Evolutionary conservation across 257 asterid genomes (phyloP).

Genomic region (Solanum etuberosum): DNA sequence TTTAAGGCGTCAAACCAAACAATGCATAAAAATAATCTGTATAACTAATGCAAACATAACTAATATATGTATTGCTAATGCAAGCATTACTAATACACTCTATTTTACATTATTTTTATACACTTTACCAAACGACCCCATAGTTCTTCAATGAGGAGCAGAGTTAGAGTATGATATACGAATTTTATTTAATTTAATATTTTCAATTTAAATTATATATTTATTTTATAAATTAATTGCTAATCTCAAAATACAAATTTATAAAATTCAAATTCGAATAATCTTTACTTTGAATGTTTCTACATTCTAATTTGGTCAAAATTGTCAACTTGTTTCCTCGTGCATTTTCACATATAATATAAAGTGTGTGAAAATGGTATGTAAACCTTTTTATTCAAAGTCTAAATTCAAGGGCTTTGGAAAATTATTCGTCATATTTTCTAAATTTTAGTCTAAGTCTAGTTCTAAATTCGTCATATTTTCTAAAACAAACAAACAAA

Average conservation of each 20-base stretch:
- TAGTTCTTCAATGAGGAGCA: too few species aligned
- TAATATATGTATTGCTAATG: too few species aligned
- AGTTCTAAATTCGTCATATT: neutral
- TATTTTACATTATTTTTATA: too few species aligned
- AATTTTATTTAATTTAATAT: neutral
- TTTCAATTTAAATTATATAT: neutral
- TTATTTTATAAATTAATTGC: neutral
- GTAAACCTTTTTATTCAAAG: neutral
- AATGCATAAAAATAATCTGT: too few species aligned
- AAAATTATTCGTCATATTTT: neutral
- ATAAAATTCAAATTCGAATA: neutral
- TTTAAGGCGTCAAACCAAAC: too few species aligned
- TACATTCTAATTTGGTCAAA: neutral
- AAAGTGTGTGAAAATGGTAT: neutral
- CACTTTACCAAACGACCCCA: too few species aligned
- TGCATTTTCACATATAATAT: neutral
- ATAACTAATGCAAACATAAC: too few species aligned
- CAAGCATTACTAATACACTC: too few species aligned
- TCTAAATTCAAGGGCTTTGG: neutral
- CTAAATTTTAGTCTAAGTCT: neutral
- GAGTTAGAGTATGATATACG: too few species aligned
- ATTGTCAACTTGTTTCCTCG: neutral
- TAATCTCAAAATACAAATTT: neutral
- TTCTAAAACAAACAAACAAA: neutral
- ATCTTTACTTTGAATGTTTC: neutral